Evolutionary conservation across 2,329 filamentous ascomycete genomes (phyloP).

Genomic region (Westerdykella sp.): DNA sequence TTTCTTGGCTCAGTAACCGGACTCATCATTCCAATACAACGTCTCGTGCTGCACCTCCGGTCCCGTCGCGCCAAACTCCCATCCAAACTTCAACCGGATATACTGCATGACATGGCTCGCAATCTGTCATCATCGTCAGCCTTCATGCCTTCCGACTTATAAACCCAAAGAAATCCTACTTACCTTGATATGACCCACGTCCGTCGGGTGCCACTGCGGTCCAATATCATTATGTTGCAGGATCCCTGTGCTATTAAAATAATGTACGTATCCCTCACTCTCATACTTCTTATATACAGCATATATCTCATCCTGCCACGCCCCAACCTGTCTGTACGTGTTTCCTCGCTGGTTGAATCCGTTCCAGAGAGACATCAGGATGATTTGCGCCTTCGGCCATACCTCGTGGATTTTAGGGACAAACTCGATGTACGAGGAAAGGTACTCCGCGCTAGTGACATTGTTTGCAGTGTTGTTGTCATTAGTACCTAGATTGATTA

Average conservation of each 20-base stretch:
- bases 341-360: slow-evolving; percentile 49
- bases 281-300: slow-evolving; percentile 50
- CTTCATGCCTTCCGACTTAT: no score
- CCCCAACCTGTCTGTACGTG: slow-evolving; percentile 43
- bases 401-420: slow-evolving; percentile 37
- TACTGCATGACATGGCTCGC: slow-evolving; percentile 56
- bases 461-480: slow-evolving; percentile 41
- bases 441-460: slow-evolving; percentile 36
- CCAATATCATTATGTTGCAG: slow-evolving; percentile 57
- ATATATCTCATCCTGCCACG: slow-evolving; percentile 48
- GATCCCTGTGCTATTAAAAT: slow-evolving; percentile 57
- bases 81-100: slow-evolving; percentile 51
- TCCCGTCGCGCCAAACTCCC: slow-evolving; percentile 51
- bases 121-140: slow-evolving; percentile 22
- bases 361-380: slow-evolving; percentile 48
- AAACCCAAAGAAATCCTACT: background rate
- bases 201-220: slow-evolving; percentile 55
- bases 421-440: slow-evolving; percentile 38
- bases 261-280: slow-evolving; percentile 49
- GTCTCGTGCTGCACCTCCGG: slow-evolving; percentile 45
- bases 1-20: no score
- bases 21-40: slow-evolving; percentile 18
- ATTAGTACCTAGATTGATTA: slow-evolving; percentile 46
- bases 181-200: slow-evolving; percentile 54
- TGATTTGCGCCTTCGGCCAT: slow-evolving; percentile 40